phyloP scores from a whole-genome alignment of 2,329 filamentous ascomycete species.

The Phymatotrichopsis omnivora region DNA sequence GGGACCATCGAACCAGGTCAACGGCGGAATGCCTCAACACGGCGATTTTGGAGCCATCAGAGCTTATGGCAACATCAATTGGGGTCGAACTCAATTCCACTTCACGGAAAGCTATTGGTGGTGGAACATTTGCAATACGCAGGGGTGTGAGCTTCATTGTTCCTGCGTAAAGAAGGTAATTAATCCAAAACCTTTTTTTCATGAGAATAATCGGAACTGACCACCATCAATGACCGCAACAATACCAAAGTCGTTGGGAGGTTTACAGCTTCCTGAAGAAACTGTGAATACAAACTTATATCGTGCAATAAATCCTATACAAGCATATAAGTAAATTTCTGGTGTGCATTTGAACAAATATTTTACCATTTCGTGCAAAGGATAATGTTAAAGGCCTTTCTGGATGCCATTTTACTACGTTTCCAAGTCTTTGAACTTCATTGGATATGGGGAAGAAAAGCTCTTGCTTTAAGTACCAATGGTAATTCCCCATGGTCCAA shows the following conservation, averaged over 20 bases:
- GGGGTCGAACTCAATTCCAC: conserved; percentile 52
- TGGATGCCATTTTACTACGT: conserved; percentile 58
- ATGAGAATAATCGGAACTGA: conserved; percentile 33
- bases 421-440: conserved; percentile 26
- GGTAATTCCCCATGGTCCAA: conserved; percentile 96
- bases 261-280: conserved; percentile 53
- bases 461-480: conserved; percentile 96
- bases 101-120: conserved; percentile 82
- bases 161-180: conserved; percentile 36
- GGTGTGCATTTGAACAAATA: background rate
- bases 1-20: conserved; percentile 58
- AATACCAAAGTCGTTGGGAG: conserved; percentile 66
- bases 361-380: conserved; percentile 43
- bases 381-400: conserved; percentile 67
- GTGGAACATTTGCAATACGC: conserved; percentile 72
- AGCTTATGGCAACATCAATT: conserved; percentile 65
- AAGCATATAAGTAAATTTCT: conserved; percentile 7
- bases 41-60: conserved; percentile 54
- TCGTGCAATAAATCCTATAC: conserved; percentile 25
- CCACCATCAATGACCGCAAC: conserved; percentile 78
- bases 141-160: conserved; percentile 77
- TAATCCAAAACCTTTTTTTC: background rate
- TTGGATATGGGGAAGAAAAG: conserved; percentile 38
- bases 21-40: conserved; percentile 59
- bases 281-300: conserved; percentile 16